Percentiles rank a stretch among this genome's conserved stretches.
These are phyloP conservation scores for Rosa hybrid DNA, from an alignment of 331 rosid species.

Conservation along the genomic window DNA sequence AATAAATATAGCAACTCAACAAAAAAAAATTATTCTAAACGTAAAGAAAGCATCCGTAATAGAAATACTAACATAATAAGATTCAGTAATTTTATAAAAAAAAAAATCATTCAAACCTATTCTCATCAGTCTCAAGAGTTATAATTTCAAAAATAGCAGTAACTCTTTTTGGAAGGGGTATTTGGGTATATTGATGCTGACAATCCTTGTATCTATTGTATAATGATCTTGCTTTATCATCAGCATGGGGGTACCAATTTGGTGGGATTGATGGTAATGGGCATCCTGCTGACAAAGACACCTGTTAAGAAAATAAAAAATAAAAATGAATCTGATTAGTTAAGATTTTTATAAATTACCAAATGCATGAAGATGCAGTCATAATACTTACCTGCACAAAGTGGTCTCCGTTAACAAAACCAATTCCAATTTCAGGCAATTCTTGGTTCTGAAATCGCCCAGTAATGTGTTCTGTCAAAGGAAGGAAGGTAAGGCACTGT, in stretches of 20 bases:
- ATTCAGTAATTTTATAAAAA: too few species aligned
- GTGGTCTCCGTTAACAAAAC: not conserved
- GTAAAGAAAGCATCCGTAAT: too few species aligned
- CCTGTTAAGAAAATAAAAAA: not conserved
- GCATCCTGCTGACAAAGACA: not conserved
- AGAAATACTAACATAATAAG: too few species aligned
- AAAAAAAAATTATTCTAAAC: too few species aligned
- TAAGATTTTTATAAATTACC: not conserved
- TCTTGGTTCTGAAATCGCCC: not conserved
- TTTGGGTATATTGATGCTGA: not conserved
- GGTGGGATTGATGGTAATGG: not conserved
- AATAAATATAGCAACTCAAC: too few species aligned
- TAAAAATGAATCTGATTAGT: not conserved
- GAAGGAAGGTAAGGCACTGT: not conserved
- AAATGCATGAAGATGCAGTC: not conserved
- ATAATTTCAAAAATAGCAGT: not conserved
- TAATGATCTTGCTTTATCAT: not conserved
- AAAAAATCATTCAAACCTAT: not conserved
- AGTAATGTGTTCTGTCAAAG: not conserved
- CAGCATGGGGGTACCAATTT: not conserved
- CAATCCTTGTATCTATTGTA: not conserved
- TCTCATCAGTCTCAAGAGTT: too few species aligned
- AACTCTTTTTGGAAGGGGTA: not conserved
- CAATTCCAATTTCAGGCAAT: not conserved
- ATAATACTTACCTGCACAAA: not conserved